These are phyloP conservation scores for Ceraceosorus guamensis DNA, from an alignment of 1,284 basidiomycete genomes.

Conservation along the genomic window DNA sequence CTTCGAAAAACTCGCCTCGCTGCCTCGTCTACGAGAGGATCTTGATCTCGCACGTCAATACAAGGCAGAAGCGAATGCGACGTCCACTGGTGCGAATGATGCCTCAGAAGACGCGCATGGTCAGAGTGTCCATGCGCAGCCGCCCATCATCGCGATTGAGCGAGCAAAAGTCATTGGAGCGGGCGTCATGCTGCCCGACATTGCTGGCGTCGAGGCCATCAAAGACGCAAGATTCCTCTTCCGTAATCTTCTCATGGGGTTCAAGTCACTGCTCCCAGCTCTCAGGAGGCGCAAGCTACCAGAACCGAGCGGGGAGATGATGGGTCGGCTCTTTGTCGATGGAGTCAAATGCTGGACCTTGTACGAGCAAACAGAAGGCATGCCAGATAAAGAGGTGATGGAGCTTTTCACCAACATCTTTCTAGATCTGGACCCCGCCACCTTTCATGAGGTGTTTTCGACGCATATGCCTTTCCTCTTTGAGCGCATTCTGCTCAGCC, in stretches of 20 bases:
- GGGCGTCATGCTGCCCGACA: conserved; percentile 48
- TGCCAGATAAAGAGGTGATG: conserved; percentile 77
- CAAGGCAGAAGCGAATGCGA: conserved; percentile 9
- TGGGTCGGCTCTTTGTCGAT: conserved; percentile 79
- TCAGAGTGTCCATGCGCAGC: conserved; percentile 11
- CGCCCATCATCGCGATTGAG: conserved; percentile 47
- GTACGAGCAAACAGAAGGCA: conserved; percentile 63
- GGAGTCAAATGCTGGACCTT: conserved; percentile 77
- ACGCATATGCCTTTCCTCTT: conserved; percentile 41
- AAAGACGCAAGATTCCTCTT: conserved; percentile 68
- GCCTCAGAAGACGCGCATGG: neutral
- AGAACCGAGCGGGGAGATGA: conserved; percentile 74
- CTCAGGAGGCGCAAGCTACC: conserved; percentile 73
- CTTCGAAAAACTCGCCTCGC: conserved; percentile 75
- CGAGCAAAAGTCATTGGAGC: conserved; percentile 50
- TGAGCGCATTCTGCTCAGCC: conserved; percentile 54
- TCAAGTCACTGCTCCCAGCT: conserved; percentile 72
- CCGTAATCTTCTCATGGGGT: conserved; percentile 80
- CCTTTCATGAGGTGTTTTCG: conserved; percentile 44
- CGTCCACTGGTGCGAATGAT: neutral
- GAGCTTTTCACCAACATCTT: conserved; percentile 65
- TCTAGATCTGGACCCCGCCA: conserved; percentile 50
- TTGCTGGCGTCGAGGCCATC: conserved; percentile 46
- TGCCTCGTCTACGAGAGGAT: conserved; percentile 53
- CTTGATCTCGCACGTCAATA: conserved; percentile 19